phyloP scores from a whole-genome alignment of 2,329 filamentous ascomycete genomes.

The Fusarium sambucinum region DNA sequence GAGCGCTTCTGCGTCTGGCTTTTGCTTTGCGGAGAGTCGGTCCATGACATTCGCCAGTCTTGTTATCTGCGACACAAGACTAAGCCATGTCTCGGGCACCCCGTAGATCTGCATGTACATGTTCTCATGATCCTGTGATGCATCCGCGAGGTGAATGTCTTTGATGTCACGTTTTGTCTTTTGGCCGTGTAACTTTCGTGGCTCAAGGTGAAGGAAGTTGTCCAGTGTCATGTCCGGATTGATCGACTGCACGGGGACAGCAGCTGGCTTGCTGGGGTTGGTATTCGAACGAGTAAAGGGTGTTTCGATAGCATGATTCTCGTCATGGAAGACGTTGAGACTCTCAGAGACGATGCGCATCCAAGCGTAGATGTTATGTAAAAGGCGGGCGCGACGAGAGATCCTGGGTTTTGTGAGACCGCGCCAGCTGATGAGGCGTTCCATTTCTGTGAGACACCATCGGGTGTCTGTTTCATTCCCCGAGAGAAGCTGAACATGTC shows the following conservation, averaged over 20 bases:
- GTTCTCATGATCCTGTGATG: slow-evolving; percentile 34
- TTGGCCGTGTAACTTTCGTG: slow-evolving; percentile 24
- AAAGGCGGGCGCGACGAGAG: slow-evolving; percentile 36
- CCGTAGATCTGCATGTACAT: slow-evolving; percentile 46
- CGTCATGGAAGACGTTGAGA: slow-evolving; percentile 33
- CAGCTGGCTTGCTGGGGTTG: neutral
- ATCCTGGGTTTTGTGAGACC: slow-evolving; percentile 38
- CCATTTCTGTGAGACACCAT: slow-evolving; percentile 41
- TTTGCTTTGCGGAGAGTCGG: slow-evolving; percentile 13
- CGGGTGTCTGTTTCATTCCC: slow-evolving; percentile 36
- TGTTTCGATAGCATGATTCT: slow-evolving; percentile 30
- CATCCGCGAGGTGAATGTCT: slow-evolving; percentile 38
- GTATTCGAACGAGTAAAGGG: slow-evolving; percentile 1
- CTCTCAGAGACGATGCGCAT: slow-evolving; percentile 44
- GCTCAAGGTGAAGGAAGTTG: slow-evolving; percentile 41
- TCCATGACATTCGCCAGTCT: slow-evolving; percentile 40
- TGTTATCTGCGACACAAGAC: slow-evolving; percentile 41
- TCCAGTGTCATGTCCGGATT: slow-evolving; percentile 38
- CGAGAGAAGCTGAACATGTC: slow-evolving; percentile 7
- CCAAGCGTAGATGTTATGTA: slow-evolving; percentile 44
- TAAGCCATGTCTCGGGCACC: slow-evolving; percentile 42
- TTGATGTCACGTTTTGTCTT: slow-evolving; percentile 31
- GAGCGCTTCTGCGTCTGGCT: slow-evolving; percentile 25
- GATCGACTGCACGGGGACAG: slow-evolving; percentile 14
- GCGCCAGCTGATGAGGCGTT: slow-evolving; percentile 39